phyloP scores from a whole-genome alignment of 1,139 yeast genomes.

The Sugiyamaella paludigena region DNA sequence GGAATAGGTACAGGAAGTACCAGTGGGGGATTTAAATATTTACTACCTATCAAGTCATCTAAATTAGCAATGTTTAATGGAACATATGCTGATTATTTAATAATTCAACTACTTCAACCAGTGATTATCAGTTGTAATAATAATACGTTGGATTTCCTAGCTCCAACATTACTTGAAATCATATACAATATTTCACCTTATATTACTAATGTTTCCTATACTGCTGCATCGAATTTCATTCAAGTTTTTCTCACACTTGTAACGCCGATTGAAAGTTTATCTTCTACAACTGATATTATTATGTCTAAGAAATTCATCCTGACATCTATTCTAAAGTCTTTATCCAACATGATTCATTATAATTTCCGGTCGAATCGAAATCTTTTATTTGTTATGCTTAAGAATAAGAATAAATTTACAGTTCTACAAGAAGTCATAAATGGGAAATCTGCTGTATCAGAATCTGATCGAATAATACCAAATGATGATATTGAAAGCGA shows the following conservation, averaged over 20 bases:
- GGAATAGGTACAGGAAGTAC: too few relatives aligned
- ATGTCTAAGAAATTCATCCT: constrained; percentile 47
- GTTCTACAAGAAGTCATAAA: too few relatives aligned
- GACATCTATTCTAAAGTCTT: constrained; percentile 34
- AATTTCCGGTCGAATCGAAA: constrained; percentile 34
- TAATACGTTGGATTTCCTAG: constrained; percentile 18
- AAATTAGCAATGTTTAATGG: constrained; percentile 31
- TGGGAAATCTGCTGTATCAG: too few relatives aligned
- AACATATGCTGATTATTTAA: constrained; percentile 37
- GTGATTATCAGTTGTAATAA: constrained; percentile 19
- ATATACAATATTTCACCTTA: constrained; percentile 38
- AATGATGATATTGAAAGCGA: constrained; percentile 37
- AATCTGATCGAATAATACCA: too few relatives aligned
- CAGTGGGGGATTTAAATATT: too few relatives aligned
- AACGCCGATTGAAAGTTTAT: constrained; percentile 40
- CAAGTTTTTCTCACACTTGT: constrained; percentile 46
- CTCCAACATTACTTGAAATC: constrained; percentile 35
- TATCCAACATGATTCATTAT: constrained; percentile 32
- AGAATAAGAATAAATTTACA: constrained; percentile 29
- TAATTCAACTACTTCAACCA: constrained; percentile 28
- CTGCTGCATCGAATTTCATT: constrained; percentile 55
- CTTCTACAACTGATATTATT: too few relatives aligned
- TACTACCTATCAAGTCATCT: too few relatives aligned
- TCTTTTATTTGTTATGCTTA: constrained; percentile 34
- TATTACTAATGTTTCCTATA: constrained; percentile 46